phyloP scores from a whole-genome alignment of 1,284 basidiomycete genomes.

The Moniliella sp. region DNA sequence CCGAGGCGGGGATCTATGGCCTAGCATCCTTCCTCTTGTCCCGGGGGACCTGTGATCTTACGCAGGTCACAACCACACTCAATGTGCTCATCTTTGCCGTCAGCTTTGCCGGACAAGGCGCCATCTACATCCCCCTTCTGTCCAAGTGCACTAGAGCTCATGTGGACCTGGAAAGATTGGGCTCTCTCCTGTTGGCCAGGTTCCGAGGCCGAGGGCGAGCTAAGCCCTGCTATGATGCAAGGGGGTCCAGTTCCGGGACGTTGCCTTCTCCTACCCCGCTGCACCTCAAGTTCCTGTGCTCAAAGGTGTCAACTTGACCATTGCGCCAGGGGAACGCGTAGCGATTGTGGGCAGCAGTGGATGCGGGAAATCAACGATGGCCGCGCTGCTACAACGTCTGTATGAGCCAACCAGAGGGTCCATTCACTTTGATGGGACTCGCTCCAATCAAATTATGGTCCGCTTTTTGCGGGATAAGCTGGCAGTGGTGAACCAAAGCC shows the following conservation, averaged over 20 bases:
- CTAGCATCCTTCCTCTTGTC: conserved; percentile 64
- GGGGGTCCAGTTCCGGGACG: conserved; percentile 9
- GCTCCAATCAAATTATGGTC: conserved; percentile 1
- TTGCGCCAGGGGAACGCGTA: conserved; percentile 18
- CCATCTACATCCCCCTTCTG: conserved; percentile 44
- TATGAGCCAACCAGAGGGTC: conserved; percentile 18
- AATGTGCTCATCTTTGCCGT: conserved; percentile 80
- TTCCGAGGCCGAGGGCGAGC: conserved; percentile 2
- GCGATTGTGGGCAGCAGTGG: conserved; percentile 26
- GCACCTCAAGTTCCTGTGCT: conserved; percentile 9
- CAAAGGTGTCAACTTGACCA: conserved; percentile 5
- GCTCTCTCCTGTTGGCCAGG: conserved; percentile 38
- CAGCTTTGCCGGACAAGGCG: conserved; percentile 66
- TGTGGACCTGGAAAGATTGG: conserved; percentile 50
- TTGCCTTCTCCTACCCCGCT: conserved; percentile 14
- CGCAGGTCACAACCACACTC: conserved; percentile 67
- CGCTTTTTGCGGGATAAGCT: conserved; percentile 16
- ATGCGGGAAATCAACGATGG: conserved; percentile 24
- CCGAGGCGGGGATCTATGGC: conserved; percentile 59
- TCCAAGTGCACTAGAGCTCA: conserved; percentile 40
- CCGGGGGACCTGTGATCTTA: conserved; percentile 59
- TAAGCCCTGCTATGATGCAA: neutral
- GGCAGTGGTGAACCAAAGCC: conserved; percentile 16
- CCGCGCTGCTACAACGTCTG: conserved; percentile 18
- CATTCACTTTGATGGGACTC: conserved; percentile 10